Evolutionary conservation across 371 early-diverging fungal genomes (phyloP).

Genomic region (Mucor irregularis): DNA sequence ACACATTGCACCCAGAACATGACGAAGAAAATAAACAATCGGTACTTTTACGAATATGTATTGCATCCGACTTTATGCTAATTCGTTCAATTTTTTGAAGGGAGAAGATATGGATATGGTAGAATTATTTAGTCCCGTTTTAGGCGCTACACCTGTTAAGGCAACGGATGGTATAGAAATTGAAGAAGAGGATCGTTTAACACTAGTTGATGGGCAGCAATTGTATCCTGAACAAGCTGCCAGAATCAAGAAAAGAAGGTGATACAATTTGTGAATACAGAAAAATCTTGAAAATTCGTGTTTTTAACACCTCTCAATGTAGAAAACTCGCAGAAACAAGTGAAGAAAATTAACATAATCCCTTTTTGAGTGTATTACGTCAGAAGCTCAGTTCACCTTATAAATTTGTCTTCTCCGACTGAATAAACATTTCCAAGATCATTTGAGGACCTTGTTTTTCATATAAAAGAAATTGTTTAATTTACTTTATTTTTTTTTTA

Average conservation of each 20-base stretch:
- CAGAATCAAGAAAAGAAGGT: constrained; percentile 12
- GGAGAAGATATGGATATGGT: constrained; percentile 11
- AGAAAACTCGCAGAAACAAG: no score
- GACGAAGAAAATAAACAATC: no score
- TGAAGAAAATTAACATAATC: background rate
- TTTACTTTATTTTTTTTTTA: background rate
- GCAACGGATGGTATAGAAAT: background rate
- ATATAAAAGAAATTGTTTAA: no score
- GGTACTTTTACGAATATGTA: no score
- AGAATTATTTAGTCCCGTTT: constrained; percentile 16
- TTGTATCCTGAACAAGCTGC: background rate
- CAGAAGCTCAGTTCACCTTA: background rate
- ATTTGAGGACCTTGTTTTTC: no score
- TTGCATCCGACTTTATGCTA: no score
- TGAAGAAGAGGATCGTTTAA: constrained; percentile 7
- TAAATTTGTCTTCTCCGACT: background rate
- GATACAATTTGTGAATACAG: background rate
- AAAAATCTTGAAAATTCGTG: background rate
- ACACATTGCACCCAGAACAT: no score
- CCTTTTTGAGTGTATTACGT: background rate
- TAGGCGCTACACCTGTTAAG: constrained; percentile 7
- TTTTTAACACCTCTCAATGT: no score
- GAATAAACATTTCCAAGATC: no score
- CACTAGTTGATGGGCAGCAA: background rate
- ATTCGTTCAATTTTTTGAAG: background rate